Evolutionary conservation across 345 rosid genomes (phyloP).

Genomic region (Raphanus raphanistrum): DNA sequence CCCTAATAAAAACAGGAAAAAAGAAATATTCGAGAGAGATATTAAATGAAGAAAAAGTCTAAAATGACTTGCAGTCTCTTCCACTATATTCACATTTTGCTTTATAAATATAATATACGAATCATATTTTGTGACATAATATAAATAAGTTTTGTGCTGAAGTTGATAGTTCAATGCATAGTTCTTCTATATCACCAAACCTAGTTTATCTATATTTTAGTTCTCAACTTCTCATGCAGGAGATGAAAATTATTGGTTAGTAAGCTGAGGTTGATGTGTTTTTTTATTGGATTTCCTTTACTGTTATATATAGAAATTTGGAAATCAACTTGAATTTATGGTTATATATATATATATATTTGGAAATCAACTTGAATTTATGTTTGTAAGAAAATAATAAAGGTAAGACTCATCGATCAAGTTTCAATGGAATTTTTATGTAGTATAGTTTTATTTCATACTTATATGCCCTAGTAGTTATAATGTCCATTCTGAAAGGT

Average conservation of each 20-base stretch:
- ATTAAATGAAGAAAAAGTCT: slow-evolving; percentile 20
- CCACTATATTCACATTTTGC: not conserved
- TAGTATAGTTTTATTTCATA: slow-evolving; percentile 11
- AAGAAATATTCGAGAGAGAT: no score
- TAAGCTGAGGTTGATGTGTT: not conserved
- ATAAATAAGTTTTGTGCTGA: not conserved
- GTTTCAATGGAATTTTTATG: not conserved
- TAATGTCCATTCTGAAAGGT: slow-evolving; percentile 21
- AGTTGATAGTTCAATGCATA: slow-evolving; percentile 16
- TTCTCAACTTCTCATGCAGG: not conserved
- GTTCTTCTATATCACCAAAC: slow-evolving; percentile 5
- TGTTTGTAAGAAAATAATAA: no score
- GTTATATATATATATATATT: no score
- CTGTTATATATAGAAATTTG: no score
- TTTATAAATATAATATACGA: not conserved
- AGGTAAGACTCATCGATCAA: no score
- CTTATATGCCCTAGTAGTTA: slow-evolving; percentile 29
- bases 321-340: no score
- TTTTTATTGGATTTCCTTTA: no score
- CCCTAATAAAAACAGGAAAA: no score
- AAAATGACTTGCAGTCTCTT: not conserved
- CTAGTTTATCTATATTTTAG: not conserved
- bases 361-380: no score
- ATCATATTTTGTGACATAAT: not conserved
- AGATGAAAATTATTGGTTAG: not conserved